These are phyloP conservation scores for Pythium aristosporum DNA, from an alignment of 352 stramenopile species.

Conservation along the genomic window DNA sequence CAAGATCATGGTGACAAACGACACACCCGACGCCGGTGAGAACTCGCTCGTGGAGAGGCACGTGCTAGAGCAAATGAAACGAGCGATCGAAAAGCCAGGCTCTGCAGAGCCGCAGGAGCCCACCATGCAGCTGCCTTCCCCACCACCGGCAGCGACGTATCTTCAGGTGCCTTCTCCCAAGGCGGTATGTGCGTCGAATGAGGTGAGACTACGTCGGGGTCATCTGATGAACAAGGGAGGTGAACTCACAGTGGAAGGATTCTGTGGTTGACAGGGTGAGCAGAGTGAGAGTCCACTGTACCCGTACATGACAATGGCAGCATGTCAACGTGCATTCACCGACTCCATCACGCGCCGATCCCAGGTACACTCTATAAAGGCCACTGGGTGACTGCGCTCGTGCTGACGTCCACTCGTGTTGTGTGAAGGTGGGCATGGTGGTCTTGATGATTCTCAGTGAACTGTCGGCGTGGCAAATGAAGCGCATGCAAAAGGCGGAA, in stretches of 20 bases:
- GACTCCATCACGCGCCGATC: conserved; percentile 62
- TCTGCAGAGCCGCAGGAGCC: background rate
- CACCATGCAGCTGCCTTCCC: background rate
- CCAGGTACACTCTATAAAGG: conserved; percentile 37
- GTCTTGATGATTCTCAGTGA: conserved; percentile 74
- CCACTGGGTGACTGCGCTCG: background rate
- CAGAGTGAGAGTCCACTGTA: conserved; percentile 30
- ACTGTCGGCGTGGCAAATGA: conserved; percentile 86
- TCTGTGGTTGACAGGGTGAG: conserved; percentile 8
- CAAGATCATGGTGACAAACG: conserved; percentile 48
- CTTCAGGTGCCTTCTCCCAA: conserved; percentile 24
- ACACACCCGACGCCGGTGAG: conserved; percentile 29
- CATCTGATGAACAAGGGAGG: background rate
- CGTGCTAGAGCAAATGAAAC: conserved; percentile 50
- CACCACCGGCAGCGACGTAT: conserved; percentile 1
- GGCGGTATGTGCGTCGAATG: conserved; percentile 18
- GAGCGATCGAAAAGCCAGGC: conserved; percentile 8
- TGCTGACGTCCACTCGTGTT: background rate
- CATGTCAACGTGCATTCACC: conserved; percentile 30
- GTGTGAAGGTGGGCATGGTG: conserved; percentile 61
- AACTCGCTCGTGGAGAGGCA: conserved; percentile 46
- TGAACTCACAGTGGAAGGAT: background rate
- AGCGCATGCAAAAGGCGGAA: conserved; percentile 85
- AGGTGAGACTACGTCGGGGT: conserved; percentile 4
- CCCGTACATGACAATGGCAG: conserved; percentile 29